Evolutionary conservation across 371 early-diverging fungal species (phyloP).

Genomic region (Mortierella polycephala): DNA sequence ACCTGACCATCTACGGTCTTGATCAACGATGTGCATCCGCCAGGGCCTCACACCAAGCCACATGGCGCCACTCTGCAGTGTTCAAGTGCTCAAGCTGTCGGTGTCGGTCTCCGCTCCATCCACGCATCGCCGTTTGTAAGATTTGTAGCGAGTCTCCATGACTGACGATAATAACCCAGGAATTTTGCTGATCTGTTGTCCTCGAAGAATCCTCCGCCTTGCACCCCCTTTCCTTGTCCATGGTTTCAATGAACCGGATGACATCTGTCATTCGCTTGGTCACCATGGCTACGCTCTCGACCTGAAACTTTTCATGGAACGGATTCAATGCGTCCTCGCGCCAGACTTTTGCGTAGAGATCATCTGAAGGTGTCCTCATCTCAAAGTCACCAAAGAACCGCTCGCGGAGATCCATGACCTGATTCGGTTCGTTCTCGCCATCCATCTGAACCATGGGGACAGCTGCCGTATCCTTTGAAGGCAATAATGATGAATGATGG

Average conservation of each 20-base stretch:
- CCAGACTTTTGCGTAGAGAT: slow-evolving; percentile 33
- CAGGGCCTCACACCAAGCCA: slow-evolving; percentile 34
- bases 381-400: slow-evolving; percentile 54
- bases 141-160: slow-evolving; percentile 54
- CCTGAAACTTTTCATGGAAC: slow-evolving; percentile 32
- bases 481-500: not conserved
- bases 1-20: too few species aligned
- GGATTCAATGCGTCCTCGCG: slow-evolving; percentile 18
- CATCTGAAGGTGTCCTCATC: slow-evolving; percentile 34
- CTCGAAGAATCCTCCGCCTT: not conserved
- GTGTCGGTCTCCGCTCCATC: slow-evolving; percentile 46
- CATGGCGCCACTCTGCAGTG: slow-evolving; percentile 41
- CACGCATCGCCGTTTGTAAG: slow-evolving; percentile 46
- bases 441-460: not conserved
- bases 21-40: slow-evolving; percentile 7
- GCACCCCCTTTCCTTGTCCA: not conserved
- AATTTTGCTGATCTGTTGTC: not conserved
- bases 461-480: too few species aligned
- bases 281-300: slow-evolving; percentile 36
- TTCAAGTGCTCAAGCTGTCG: slow-evolving; percentile 38
- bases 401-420: slow-evolving; percentile 25
- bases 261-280: slow-evolving; percentile 29
- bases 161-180: slow-evolving; percentile 40
- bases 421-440: not conserved
- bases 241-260: slow-evolving; percentile 11